Evolutionary conservation across 2,329 filamentous ascomycete genomes (phyloP), one percentile per base, ranked within the genome.

Genomic region (Didymella lethalis): DNA sequence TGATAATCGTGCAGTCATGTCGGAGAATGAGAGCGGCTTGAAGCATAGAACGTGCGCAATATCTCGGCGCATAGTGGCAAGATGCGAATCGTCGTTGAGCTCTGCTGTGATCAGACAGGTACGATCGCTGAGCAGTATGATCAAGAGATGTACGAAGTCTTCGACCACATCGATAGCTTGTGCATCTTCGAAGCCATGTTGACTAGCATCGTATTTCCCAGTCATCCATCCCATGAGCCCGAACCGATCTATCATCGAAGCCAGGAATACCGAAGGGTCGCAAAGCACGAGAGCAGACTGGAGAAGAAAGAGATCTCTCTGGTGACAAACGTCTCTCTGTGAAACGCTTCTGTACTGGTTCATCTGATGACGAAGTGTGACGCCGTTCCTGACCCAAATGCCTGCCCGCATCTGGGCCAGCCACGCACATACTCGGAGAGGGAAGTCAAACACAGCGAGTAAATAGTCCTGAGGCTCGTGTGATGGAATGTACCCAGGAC

Each of bases 361-460:
- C 75, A 96, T 95, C 77, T 99, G 95, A 75, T 99, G 95, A 38
- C 94, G 88, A 50, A 99, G 85, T 69, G 94, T 98, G 72, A 99
- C 92, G 2, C 95, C 95, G 73, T 99, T 99, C 55, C 95, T 88
- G 63, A 99, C 94, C 95, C 96, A 99, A 88, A 98, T 96, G 50
- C 93, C 92, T 18, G 94, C 93, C 76, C 96, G 97, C 88, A 99
- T 98, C 80, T 99, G 96, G 6, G 95, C 91, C 31, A 99, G 83
- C 95, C 95, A 99, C 20, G 92, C 93, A 74, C 93, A 97, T 0
- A 98, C 93, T 51, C 96, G 86, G 4, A 99, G 82, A 0, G 96
- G 94, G 69, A 92, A 97, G 75, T 99, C 95, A 70, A 99, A 97
- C 50, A 93, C 87, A 2, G 91, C 89, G 75, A 97, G 88, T 23